Evolutionary conservation across 2,329 filamentous ascomycete genomes (phyloP).

Genomic region (Botrytis elliptica): DNA sequence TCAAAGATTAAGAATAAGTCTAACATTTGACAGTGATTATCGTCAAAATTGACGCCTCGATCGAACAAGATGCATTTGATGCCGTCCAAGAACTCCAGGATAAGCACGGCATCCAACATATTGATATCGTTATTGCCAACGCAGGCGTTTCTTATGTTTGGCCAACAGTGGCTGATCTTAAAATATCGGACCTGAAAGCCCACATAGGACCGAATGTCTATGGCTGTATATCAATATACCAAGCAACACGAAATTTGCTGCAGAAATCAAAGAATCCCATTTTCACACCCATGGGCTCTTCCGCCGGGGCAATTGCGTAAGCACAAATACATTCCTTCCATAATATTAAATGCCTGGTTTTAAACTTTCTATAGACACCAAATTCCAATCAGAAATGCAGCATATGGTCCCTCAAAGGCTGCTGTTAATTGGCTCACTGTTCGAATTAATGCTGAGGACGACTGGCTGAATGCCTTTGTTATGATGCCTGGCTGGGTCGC

Average conservation of each 20-base stretch:
- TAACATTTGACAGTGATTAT: neutral
- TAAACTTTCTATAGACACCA: constrained; percentile 17
- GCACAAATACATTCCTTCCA: constrained; percentile 18
- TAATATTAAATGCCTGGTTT: constrained; percentile 16
- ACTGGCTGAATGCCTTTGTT: constrained; percentile 31
- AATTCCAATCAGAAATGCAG: constrained; percentile 28
- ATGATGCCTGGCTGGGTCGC: neutral
- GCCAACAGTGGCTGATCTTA: neutral
- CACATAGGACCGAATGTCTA: constrained; percentile 13
- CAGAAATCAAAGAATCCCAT: neutral
- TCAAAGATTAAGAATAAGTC: neutral
- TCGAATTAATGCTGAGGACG: constrained; percentile 31
- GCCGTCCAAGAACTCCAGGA: neutral
- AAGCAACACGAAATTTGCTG: constrained; percentile 32
- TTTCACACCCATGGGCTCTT: neutral
- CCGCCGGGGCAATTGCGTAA: neutral
- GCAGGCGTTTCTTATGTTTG: neutral
- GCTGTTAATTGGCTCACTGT: constrained; percentile 39
- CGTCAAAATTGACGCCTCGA: neutral
- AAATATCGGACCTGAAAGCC: neutral
- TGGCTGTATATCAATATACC: constrained; percentile 38
- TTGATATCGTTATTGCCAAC: neutral
- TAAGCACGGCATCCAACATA: neutral
- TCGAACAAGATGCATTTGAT: neutral
- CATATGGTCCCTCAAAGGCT: constrained; percentile 40